Percentiles rank a stretch among this genome's conserved stretches.
These are phyloP conservation scores for Clausena lansium DNA, from an alignment of 345 rosid genomes.

Conservation along the genomic window DNA sequence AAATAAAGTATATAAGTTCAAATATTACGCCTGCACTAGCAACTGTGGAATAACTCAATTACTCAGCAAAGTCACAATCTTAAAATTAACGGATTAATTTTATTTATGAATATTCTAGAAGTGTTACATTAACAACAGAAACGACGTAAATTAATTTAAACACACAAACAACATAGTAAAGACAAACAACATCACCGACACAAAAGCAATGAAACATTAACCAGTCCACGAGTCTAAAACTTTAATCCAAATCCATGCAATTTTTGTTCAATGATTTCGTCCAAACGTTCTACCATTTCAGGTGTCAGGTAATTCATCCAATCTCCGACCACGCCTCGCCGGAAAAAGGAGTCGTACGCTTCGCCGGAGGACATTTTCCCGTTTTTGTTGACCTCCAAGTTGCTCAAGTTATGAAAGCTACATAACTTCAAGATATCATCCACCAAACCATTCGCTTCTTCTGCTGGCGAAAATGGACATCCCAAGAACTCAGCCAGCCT, in stretches of 20 bases:
- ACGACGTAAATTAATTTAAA: too few relatives aligned
- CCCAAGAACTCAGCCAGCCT: slow-evolving; percentile 46
- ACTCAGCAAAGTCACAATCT: too few relatives aligned
- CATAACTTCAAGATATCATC: slow-evolving; percentile 48
- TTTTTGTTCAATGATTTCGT: slow-evolving; percentile 35
- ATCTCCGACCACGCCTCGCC: slow-evolving; percentile 61
- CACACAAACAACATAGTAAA: too few relatives aligned
- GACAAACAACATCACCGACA: too few relatives aligned
- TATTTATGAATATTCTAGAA: too few relatives aligned
- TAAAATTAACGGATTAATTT: too few relatives aligned
- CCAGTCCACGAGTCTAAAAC: slow-evolving; percentile 3
- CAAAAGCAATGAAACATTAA: too few relatives aligned
- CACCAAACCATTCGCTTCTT: slow-evolving; percentile 31
- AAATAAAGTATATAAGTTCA: too few relatives aligned
- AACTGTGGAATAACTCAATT: too few relatives aligned
- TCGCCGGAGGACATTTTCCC: slow-evolving; percentile 35
- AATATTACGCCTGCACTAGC: too few relatives aligned
- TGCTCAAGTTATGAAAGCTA: slow-evolving; percentile 47
- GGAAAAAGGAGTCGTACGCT: slow-evolving; percentile 28
- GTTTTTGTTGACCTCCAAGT: slow-evolving; percentile 42
- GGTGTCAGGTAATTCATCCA: slow-evolving; percentile 44
- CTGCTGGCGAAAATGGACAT: slow-evolving; percentile 42
- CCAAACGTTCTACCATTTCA: slow-evolving; percentile 37
- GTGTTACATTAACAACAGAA: too few relatives aligned
- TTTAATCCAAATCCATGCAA: slow-evolving; percentile 32